Percentiles rank a stretch among this genome's conserved stretches.
These are phyloP conservation scores for Trichophyton verrucosum DNA, from an alignment of 2,329 filamentous ascomycete genomes.

Conservation along the genomic window DNA sequence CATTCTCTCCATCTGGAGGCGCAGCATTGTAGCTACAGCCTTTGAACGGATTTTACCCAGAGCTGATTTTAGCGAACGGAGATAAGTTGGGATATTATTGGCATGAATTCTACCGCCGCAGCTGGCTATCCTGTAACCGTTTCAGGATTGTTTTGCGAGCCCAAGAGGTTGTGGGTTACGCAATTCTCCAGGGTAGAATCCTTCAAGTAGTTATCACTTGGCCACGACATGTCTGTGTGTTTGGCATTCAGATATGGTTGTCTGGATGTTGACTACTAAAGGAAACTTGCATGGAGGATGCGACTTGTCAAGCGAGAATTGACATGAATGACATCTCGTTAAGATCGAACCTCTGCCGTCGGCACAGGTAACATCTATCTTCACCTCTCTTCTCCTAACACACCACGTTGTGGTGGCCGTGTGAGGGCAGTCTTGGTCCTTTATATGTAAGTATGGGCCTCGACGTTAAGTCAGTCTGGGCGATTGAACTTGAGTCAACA, in stretches of 20 bases:
- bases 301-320: background rate
- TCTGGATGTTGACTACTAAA: background rate
- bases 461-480: background rate
- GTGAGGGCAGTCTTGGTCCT: background rate
- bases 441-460: background rate
- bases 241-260: background rate
- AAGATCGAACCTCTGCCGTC: background rate
- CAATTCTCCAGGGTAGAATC: background rate
- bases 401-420: background rate
- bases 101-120: background rate
- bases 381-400: background rate
- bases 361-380: background rate
- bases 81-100: background rate
- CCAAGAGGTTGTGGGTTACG: background rate
- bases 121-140: background rate
- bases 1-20: background rate
- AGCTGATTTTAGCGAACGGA: slow-evolving; percentile 1
- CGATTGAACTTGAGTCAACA: background rate
- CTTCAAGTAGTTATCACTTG: background rate
- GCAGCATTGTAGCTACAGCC: background rate
- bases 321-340: background rate
- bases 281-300: background rate
- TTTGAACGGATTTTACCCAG: background rate
- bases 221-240: background rate
- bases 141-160: background rate